A percentile compares a stretch with the other conserved stretches of the same genome.
Evolutionary conservation across 2,329 filamentous ascomycete genomes (phyloP).

Genomic region (Lasiodiplodia citricola): DNA sequence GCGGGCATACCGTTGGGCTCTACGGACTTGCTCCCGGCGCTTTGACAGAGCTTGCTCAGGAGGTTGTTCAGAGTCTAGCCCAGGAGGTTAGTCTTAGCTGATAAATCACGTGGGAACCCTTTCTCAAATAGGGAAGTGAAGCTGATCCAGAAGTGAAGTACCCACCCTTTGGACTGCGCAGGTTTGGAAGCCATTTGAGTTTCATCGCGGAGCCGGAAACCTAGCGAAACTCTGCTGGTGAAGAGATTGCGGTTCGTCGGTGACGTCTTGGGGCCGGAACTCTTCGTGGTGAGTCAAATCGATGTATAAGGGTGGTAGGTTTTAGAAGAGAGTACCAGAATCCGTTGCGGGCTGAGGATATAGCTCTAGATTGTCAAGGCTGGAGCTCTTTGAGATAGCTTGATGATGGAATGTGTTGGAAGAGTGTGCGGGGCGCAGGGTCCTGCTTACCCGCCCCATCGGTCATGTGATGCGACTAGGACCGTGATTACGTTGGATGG

Average conservation of each 20-base stretch:
- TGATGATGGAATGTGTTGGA: background rate
- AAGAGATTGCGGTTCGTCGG: background rate
- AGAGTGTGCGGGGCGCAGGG: background rate
- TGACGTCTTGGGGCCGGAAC: background rate
- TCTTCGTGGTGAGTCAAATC: background rate
- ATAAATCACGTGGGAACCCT: background rate
- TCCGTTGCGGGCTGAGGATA: background rate
- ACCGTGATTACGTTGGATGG: background rate
- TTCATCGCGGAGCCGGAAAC: background rate
- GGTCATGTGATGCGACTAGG: no score
- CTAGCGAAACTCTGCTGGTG: background rate
- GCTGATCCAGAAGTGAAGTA: background rate
- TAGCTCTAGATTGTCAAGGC: background rate
- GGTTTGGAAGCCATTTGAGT: background rate
- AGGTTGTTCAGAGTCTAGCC: background rate
- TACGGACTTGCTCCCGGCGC: slow-evolving; percentile 45
- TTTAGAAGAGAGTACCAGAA: background rate
- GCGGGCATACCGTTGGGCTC: slow-evolving; percentile 39
- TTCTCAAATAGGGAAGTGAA: background rate
- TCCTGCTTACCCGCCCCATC: no score
- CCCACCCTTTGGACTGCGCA: background rate
- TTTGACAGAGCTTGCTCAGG: slow-evolving; percentile 26
- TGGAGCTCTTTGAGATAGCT: background rate
- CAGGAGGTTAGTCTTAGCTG: background rate
- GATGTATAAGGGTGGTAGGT: background rate